These are phyloP conservation scores for Scheffersomyces parashehatae DNA, from an alignment of 1,139 yeast genomes.

Conservation along the genomic window DNA sequence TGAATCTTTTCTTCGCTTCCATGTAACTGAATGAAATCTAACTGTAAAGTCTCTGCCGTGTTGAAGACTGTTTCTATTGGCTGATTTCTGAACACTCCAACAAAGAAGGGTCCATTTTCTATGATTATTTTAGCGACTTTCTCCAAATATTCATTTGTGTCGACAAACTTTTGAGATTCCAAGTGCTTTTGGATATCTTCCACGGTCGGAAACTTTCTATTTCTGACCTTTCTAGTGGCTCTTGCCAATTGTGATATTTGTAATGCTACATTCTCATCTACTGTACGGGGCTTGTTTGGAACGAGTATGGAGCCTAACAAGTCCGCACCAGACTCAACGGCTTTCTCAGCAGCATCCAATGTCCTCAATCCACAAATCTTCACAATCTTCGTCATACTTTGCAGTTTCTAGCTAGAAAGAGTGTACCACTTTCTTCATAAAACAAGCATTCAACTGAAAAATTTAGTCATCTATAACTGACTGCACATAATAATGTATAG, in stretches of 20 bases:
- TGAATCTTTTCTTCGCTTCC: constrained; percentile 72
- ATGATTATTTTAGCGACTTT: constrained; percentile 28
- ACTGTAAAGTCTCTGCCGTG: constrained; percentile 45
- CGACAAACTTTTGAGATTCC: constrained; percentile 13
- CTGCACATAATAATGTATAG: too few relatives aligned
- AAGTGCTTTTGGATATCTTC: constrained; percentile 20
- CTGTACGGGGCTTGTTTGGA: constrained; percentile 76
- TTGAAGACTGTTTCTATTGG: constrained; percentile 57
- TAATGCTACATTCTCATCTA: constrained; percentile 54
- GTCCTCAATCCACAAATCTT: constrained; percentile 85
- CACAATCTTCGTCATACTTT: constrained; percentile 37
- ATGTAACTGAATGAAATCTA: constrained; percentile 87
- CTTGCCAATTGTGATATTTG: constrained; percentile 46
- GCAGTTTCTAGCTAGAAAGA: constrained; percentile 3
- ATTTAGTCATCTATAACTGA: too few relatives aligned
- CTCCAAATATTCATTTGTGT: constrained; percentile 36
- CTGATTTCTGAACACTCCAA: constrained; percentile 92
- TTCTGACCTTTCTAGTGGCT: constrained; percentile 15
- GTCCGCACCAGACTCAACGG: constrained; percentile 71
- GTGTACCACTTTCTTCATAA: too few relatives aligned
- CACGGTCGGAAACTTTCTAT: constrained; percentile 19
- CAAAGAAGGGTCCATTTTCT: constrained; percentile 67
- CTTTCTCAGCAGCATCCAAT: constrained; percentile 65
- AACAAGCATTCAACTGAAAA: too few relatives aligned
- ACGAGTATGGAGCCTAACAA: constrained; percentile 84